phyloP scores from a whole-genome alignment of 495 filamentous ascomycete genomes.

The Immersiella caudata region DNA sequence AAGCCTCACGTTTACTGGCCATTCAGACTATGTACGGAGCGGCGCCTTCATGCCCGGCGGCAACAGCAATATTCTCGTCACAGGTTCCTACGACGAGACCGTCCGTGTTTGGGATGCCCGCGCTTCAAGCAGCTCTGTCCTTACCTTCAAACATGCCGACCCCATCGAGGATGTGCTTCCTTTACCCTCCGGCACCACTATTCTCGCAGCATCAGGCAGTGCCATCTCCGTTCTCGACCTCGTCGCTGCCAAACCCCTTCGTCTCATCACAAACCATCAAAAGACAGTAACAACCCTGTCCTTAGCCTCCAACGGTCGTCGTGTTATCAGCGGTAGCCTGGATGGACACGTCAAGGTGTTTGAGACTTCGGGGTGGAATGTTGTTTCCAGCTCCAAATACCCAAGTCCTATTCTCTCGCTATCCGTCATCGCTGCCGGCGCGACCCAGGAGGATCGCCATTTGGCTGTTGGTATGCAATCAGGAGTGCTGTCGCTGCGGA shows the following conservation, averaged over 20 bases:
- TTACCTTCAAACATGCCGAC: constrained; percentile 91
- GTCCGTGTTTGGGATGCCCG: constrained; percentile 93
- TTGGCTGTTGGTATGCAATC: constrained; percentile 93
- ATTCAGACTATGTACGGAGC: constrained; percentile 87
- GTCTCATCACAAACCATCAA: constrained; percentile 89
- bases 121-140: constrained; percentile 64
- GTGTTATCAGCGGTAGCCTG: constrained; percentile 82
- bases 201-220: constrained; percentile 83
- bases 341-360: constrained; percentile 98
- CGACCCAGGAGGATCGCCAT: constrained; percentile 79
- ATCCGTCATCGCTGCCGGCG: constrained; percentile 67
- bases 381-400: constrained; percentile 91
- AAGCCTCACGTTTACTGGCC: constrained; percentile 78
- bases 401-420: constrained; percentile 85
- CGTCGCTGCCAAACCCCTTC: constrained; percentile 83
- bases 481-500: constrained; percentile 83
- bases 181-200: constrained; percentile 79
- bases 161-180: constrained; percentile 85
- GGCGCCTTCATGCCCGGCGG: constrained; percentile 84
- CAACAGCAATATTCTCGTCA: constrained; percentile 72
- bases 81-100: constrained; percentile 91
- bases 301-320: constrained; percentile 72
- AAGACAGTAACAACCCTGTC: constrained; percentile 90
- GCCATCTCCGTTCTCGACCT: constrained; percentile 93
- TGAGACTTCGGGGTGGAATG: constrained; percentile 88